phyloP scores from a whole-genome alignment of 2,329 filamentous ascomycete species.

The Delphinella strobiligena region DNA sequence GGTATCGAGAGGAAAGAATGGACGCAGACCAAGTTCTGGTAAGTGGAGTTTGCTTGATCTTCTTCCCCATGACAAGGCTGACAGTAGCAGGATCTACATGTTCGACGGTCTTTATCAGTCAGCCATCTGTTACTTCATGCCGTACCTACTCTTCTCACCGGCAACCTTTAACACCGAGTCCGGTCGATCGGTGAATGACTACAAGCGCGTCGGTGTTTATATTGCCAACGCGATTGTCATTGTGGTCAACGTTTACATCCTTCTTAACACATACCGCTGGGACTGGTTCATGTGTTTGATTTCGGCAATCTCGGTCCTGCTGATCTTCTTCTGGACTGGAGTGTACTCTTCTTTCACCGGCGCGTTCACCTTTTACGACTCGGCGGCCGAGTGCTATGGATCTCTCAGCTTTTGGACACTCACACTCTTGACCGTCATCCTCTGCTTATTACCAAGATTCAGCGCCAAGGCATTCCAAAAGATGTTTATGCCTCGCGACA shows the following conservation, averaged over 20 bases:
- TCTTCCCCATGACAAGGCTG: too few relatives aligned
- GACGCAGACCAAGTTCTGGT: conserved; percentile 96
- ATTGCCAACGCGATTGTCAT: conserved; percentile 74
- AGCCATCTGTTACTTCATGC: conserved; percentile 83
- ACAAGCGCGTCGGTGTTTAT: conserved; percentile 74
- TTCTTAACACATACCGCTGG: conserved; percentile 96
- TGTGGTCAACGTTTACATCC: conserved; percentile 84
- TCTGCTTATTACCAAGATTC: conserved; percentile 81
- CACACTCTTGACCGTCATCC: conserved; percentile 63
- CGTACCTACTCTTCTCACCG: conserved; percentile 64
- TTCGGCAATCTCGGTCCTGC: conserved; percentile 66
- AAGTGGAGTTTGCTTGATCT: too few relatives aligned
- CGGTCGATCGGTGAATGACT: conserved; percentile 66
- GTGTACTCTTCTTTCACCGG: conserved; percentile 57
- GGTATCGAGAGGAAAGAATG: conserved; percentile 95
- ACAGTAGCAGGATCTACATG: conserved; percentile 59
- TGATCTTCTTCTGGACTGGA: conserved; percentile 94
- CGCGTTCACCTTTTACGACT: conserved; percentile 59
- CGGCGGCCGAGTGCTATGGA: conserved; percentile 67
- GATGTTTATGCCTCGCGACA: conserved; percentile 80
- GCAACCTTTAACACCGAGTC: conserved; percentile 59
- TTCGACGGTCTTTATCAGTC: conserved; percentile 89
- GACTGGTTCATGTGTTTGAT: conserved; percentile 90
- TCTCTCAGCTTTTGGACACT: conserved; percentile 80
- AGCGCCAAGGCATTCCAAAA: conserved; percentile 81